These are phyloP conservation scores for Sarocladium kiliense DNA, from an alignment of 2,329 filamentous ascomycete genomes.

Conservation along the genomic window DNA sequence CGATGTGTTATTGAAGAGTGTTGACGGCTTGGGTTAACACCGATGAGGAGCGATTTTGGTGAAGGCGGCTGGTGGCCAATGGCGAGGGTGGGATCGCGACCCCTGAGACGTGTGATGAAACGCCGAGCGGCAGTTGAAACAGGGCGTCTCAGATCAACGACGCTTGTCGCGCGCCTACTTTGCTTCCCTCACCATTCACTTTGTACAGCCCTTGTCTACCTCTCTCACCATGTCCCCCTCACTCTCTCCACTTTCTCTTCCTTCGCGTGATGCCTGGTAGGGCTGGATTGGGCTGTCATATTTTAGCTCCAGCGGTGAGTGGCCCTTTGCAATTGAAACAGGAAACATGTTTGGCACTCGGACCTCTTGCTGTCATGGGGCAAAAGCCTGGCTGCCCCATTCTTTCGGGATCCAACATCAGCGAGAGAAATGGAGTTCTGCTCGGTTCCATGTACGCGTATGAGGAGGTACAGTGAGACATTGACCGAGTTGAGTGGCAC, in stretches of 20 bases:
- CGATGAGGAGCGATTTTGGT: not conserved
- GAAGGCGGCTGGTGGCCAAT: constrained; percentile 1
- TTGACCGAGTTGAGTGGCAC: not conserved
- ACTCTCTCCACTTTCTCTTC: not conserved
- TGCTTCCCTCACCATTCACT: not conserved
- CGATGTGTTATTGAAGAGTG: not conserved
- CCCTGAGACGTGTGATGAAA: constrained; percentile 7
- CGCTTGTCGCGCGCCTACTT: not conserved
- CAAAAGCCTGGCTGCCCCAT: no score
- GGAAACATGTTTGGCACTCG: constrained; percentile 9
- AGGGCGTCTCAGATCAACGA: not conserved
- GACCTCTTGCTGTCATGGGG: not conserved
- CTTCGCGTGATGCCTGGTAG: not conserved
- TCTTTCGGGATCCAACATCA: no score
- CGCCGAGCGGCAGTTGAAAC: constrained; percentile 6
- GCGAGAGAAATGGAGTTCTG: not conserved
- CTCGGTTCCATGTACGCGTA: not conserved
- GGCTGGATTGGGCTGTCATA: not conserved
- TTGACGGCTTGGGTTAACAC: not conserved
- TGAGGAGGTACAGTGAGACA: not conserved
- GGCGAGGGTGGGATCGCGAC: not conserved
- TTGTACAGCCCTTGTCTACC: no score
- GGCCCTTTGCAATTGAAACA: not conserved
- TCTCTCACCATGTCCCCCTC: no score
- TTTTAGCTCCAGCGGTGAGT: not conserved